These are phyloP conservation scores for Phoenix dactylifera DNA, from an alignment of 176 grass and related monocot species.

Conservation along the genomic window DNA sequence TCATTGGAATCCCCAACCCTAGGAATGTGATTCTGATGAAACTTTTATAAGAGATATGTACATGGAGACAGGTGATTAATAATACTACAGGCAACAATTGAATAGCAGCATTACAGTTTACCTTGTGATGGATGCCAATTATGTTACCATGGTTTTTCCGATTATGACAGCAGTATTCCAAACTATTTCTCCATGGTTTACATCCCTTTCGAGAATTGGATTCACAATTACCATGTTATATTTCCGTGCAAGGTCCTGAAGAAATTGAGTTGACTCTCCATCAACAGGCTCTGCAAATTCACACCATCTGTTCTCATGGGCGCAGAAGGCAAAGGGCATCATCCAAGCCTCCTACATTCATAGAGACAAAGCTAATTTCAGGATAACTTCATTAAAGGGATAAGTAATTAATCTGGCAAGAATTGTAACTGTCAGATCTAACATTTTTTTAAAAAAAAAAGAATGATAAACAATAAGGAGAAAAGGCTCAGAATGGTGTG, in stretches of 20 bases:
- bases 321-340: conserved; percentile 99
- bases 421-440: no score
- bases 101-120: conserved; percentile 17
- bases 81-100: not conserved
- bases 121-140: conserved; percentile 91
- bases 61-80: no score
- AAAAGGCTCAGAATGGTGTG: no score
- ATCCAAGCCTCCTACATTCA: conserved; percentile 91
- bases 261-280: conserved; percentile 84
- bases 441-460: no score
- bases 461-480: no score
- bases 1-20: conserved; percentile 98
- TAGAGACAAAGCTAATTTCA: conserved; percentile 4
- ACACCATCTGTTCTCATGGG: conserved; percentile 92
- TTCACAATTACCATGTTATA: conserved; percentile 98
- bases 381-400: no score
- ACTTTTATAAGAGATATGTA: not conserved
- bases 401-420: no score
- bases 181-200: conserved; percentile 83
- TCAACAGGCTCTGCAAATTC: conserved; percentile 88
- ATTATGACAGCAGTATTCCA: conserved; percentile 96
- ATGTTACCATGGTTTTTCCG: conserved; percentile 87
- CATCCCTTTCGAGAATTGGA: conserved; percentile 90
- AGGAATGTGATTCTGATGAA: conserved; percentile 90
- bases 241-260: conserved; percentile 72